Conservation (phyloP, 805 yeast species). For the Pichia occidentalis region DNA sequence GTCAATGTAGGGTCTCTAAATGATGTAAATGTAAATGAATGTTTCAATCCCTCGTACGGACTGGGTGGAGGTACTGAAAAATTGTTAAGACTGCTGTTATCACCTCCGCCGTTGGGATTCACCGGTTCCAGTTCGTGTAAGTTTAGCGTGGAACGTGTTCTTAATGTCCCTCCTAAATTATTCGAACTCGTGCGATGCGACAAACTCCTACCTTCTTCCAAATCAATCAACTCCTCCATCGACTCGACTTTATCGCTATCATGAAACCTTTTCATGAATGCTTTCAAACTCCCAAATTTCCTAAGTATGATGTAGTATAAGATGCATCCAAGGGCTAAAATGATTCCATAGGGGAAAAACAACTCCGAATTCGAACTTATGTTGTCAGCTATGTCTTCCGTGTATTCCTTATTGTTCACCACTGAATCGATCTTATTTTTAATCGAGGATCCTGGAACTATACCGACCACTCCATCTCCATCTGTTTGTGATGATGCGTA, state of each 20-base stretch:
- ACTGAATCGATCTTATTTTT: conserved; percentile 16
- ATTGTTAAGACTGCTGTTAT: not conserved
- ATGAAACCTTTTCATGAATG: conserved; percentile 6
- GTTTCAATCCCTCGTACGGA: conserved; percentile 7
- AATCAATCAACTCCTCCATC: conserved; percentile 8
- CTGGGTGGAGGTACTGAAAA: not conserved
- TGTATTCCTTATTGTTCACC: conserved; percentile 34
- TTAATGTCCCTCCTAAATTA: conserved; percentile 15
- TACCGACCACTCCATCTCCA: conserved; percentile 13
- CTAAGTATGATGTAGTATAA: conserved; percentile 6
- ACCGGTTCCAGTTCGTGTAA: conserved; percentile 17
- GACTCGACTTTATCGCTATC: conserved; percentile 5
- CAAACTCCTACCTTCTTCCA: conserved; percentile 14
- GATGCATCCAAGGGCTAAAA: not conserved
- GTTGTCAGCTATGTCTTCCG: not conserved
- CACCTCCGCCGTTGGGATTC: not conserved
- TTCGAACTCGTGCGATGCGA: conserved; percentile 11
- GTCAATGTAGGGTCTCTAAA: conserved; percentile 8
- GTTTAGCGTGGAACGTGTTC: conserved; percentile 29
- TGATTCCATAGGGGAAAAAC: conserved; percentile 4
- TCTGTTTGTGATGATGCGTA: conserved; percentile 71
- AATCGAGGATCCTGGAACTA: conserved; percentile 18
- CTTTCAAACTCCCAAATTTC: conserved; percentile 12
- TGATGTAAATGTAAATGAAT: conserved; percentile 11
- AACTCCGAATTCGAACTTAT: conserved; percentile 1